Conservation (phyloP, 345 rosid genomes). For the Citrus reticulata region DNA sequence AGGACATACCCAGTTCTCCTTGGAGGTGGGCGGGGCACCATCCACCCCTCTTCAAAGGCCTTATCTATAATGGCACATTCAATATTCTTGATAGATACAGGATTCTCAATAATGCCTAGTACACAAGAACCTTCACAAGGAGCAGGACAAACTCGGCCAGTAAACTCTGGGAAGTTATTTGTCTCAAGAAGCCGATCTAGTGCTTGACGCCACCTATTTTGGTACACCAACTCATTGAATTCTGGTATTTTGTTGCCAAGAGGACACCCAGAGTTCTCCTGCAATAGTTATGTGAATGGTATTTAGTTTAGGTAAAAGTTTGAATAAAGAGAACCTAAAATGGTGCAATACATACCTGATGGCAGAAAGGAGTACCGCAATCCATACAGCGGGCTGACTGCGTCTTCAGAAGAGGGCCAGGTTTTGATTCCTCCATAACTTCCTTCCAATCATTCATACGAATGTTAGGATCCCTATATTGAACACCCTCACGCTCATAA, state of each 20-base stretch:
- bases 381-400: conserved; percentile 99
- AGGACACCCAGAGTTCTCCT: conserved; percentile 99
- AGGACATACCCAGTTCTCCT: conserved; percentile 75
- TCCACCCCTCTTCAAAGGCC: conserved; percentile 99
- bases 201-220: conserved; percentile 99
- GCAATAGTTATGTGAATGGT: conserved; percentile 5
- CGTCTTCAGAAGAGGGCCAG: conserved; percentile 81
- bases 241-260: conserved; percentile 99
- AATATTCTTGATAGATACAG: conserved; percentile 90
- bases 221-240: conserved; percentile 95
- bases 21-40: conserved; percentile 88
- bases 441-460: conserved; percentile 93
- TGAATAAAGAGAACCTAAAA: background rate
- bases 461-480: conserved; percentile 82
- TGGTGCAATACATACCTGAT: conserved; percentile 53
- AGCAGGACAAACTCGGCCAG: conserved; percentile 99
- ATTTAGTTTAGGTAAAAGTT: background rate
- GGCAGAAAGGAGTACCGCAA: conserved; percentile 99
- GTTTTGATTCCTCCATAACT: conserved; percentile 79
- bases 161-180: conserved; percentile 96
- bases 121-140: conserved; percentile 99
- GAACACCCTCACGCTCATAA: conserved; percentile 91
- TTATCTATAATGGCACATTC: conserved; percentile 93
- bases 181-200: conserved; percentile 92
- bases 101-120: conserved; percentile 99